phyloP scores from a whole-genome alignment of 192 early-diverging fungal genomes.

The Entomortierella lignicola region DNA sequence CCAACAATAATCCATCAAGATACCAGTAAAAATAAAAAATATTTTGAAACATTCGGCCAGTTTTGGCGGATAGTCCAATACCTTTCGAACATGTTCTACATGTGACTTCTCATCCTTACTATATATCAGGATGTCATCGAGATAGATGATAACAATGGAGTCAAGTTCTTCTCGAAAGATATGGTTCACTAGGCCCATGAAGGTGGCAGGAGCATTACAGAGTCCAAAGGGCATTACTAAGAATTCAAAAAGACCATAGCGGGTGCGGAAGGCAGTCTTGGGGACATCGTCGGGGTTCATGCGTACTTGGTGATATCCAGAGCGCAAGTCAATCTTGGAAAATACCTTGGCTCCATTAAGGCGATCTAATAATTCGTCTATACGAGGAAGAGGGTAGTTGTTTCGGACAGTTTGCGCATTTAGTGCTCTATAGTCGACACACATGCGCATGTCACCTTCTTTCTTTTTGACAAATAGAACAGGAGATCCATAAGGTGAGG shows the following conservation, averaged over 20 bases:
- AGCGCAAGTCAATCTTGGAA: conserved; percentile 56
- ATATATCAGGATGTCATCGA: background rate
- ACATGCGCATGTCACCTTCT: conserved; percentile 57
- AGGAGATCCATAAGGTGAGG: conserved; percentile 51
- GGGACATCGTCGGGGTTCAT: conserved; percentile 36
- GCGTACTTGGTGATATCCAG: conserved; percentile 58
- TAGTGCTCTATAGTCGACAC: conserved; percentile 64
- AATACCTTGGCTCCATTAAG: conserved; percentile 45
- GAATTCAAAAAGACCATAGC: conserved; percentile 57
- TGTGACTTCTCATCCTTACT: conserved; percentile 17
- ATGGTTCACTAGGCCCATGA: conserved; percentile 64
- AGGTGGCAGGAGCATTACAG: conserved; percentile 67
- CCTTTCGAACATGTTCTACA: background rate
- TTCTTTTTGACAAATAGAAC: conserved; percentile 65
- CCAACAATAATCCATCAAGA: no score
- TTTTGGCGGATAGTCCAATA: background rate
- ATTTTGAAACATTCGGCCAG: no score
- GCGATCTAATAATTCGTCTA: conserved; percentile 58
- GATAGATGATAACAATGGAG: conserved; percentile 41
- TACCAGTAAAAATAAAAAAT: no score
- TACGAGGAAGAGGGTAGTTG: conserved; percentile 61
- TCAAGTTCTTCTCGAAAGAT: conserved; percentile 53
- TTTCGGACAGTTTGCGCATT: conserved; percentile 64
- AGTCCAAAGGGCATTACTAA: conserved; percentile 71
- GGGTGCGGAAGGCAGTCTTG: conserved; percentile 46